These are phyloP conservation scores for Pichia rugopelliculosa DNA, from an alignment of 805 yeast genomes.

Conservation along the genomic window DNA sequence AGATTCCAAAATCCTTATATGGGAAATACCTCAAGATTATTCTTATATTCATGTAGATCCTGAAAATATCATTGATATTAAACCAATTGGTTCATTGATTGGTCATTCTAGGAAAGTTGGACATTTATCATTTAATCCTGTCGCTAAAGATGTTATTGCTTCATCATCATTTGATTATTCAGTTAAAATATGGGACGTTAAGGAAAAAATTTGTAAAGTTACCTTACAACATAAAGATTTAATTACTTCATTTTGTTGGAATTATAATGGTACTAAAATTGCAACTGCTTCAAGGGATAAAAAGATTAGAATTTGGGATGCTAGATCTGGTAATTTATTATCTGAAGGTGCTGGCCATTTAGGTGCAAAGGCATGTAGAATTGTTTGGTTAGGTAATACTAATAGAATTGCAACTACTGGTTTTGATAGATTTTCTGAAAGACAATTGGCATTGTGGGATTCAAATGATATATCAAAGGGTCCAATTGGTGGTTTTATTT, in stretches of 20 bases:
- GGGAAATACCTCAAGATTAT: slow-evolving; percentile 83
- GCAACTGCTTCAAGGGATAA: slow-evolving; percentile 92
- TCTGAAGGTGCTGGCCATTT: slow-evolving; percentile 85
- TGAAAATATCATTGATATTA: slow-evolving; percentile 55
- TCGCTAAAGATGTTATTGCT: slow-evolving; percentile 79
- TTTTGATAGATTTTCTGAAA: slow-evolving; percentile 83
- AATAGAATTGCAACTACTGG: slow-evolving; percentile 91
- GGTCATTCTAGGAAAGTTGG: slow-evolving; percentile 97
- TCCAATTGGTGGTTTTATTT: slow-evolving; percentile 82
- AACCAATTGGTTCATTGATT: slow-evolving; percentile 58
- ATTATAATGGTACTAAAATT: slow-evolving; percentile 76
- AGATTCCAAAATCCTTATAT: slow-evolving; percentile 70
- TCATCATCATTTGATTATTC: slow-evolving; percentile 87
- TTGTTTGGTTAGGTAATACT: slow-evolving; percentile 82
- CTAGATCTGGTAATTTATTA: slow-evolving; percentile 62
- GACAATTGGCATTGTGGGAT: slow-evolving; percentile 95
- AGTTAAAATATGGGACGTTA: slow-evolving; percentile 86
- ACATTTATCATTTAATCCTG: slow-evolving; percentile 82
- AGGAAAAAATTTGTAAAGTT: slow-evolving; percentile 58
- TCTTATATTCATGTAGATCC: slow-evolving; percentile 51
- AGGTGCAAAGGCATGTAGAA: slow-evolving; percentile 88
- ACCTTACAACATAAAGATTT: slow-evolving; percentile 83
- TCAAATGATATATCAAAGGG: slow-evolving; percentile 65
- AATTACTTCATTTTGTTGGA: slow-evolving; percentile 89
- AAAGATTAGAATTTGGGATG: slow-evolving; percentile 85